Evolutionary conservation across 1,284 basidiomycete genomes (phyloP), one percentile per base, ranked within the genome.

Genomic region (Heterobasidion annosum): DNA sequence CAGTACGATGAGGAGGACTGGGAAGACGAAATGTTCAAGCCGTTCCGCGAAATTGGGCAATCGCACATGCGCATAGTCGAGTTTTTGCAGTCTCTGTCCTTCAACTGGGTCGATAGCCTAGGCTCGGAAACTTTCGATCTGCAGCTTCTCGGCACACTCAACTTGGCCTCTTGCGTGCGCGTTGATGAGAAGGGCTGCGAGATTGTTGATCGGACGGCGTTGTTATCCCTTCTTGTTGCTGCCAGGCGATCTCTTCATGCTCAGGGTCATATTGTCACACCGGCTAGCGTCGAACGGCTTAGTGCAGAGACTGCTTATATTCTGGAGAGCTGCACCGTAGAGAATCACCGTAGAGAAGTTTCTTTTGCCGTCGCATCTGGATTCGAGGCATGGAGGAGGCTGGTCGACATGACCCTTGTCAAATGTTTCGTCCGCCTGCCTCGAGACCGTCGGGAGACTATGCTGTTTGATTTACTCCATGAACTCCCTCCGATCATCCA

Each of bases 391-490:
- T 97, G 93, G 93, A 81, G 86, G 56, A 77, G 85, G 53, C 66
- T 93, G 19, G 74, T 96, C 54, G 90, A 94, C 68, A 84, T 93
- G 62, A 80, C 86, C 1, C 76, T 97, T 13, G 83, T 83, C 43
- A 91, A 92, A 64, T 90, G 91, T 56, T 94, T 96, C 70, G 76
- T 83, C 57, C 80, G 85, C 43, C 73, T 97, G 5, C 85, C 90
- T 0, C 81, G 86, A 56, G 88, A 92, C 59, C 81, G 81, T 18
- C 81, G 90, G 19, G 93, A 96, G 66, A 85, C 81, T 55, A 86
- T 95, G 70, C 74, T 96, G 2, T 92, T 96, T 59, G 93, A 96
- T 63, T 73, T 97, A 10, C 77, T 98, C 8, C 84, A 88, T 57
- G 83, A 90, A 18, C 73, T 94, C 12, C 86, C 88, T 3, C 66